phyloP scores from a whole-genome alignment of 345 rosid genomes.

The Excoecaria agallocha region DNA sequence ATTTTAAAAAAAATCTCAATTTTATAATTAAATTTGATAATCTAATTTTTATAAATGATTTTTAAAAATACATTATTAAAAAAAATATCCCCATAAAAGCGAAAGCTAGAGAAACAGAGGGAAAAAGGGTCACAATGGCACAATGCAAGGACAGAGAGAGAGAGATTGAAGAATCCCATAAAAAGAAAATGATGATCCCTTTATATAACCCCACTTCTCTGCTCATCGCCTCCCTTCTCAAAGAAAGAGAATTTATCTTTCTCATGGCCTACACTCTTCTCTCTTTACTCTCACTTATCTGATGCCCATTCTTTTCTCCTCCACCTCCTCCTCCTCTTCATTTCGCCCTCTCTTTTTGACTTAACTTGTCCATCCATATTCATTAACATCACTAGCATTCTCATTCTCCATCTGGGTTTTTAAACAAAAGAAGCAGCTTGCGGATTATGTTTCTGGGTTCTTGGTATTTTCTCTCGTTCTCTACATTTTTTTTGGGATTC shows the following conservation, averaged over 20 bases:
- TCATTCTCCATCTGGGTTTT: constrained; percentile 2
- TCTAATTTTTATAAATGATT: too few species aligned
- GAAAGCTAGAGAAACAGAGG: not conserved
- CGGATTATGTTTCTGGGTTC: not conserved
- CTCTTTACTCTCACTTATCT: constrained; percentile 5
- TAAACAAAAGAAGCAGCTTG: not conserved
- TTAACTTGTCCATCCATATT: not conserved
- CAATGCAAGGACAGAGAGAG: not conserved
- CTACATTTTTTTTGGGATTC: constrained; percentile 11
- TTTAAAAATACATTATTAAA: too few species aligned
- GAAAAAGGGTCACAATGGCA: too few species aligned
- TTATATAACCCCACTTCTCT: not conserved
- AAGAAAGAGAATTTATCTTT: constrained; percentile 5
- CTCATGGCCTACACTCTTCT: constrained; percentile 2
- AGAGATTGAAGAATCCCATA: constrained; percentile 6
- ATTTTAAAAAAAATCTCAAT: too few species aligned
- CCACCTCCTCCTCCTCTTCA: not conserved
- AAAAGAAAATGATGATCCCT: constrained; percentile 6
- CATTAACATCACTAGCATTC: constrained; percentile 5
- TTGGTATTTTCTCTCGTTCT: constrained; percentile 1
- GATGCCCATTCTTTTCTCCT: constrained; percentile 6
- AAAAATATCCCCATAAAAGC: too few species aligned
- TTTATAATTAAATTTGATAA: too few species aligned
- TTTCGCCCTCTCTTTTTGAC: not conserved
- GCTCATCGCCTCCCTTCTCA: not conserved